Evolutionary conservation across 768 basidiomycete genomes (phyloP), one percentile per base, ranked within the genome.

Genomic region (Phlebiopsis flavidoalba): DNA sequence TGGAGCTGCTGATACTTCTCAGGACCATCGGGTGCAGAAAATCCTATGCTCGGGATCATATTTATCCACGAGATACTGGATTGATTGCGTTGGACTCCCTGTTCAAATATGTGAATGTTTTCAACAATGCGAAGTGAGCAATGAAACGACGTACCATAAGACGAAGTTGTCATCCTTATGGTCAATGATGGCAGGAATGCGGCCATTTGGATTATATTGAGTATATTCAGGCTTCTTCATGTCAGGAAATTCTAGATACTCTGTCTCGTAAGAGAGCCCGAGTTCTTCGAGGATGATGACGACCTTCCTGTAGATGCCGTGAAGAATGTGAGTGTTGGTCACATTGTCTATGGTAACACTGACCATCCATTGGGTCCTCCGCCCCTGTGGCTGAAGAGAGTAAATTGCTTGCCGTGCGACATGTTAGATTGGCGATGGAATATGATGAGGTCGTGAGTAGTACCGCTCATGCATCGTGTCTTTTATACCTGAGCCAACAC

Each of bases 11-110:
- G 15, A 59, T 48, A 60, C 53, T 66, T 63, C 37, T 65, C 69
- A 26, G 64, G 47, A 15, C 47, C 53, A 46, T 57, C 64, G 8
- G 57, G 17, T 5, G 50, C 31, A 31, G 65, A 60, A n/a, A 24
- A 70, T 58, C 68, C 74, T 76, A 67, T 71, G 64, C 26, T 77
- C 77, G 11, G 55, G 65, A 68, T 83, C 81, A 63, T 80, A 80
- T 60, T 73, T 70, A 60, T 77, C 75, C 19, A 69, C 69, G 49
- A 81, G 69, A 67, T 78, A 80, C 12, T 75, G 66, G 45, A 79
- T 60, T n/a, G 60, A 81, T 77, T 51, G 78, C 78, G 49, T 72
- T 72, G 21, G 70, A 69, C 62, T 75, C 74, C 64, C 67, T 68
- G 57, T 31, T 37, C 17, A 47, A 35, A 7, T 1, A 12, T 4